Base-by-base conservation (phyloP, 768 basidiomycete species). In the Hygrophoropsis aurantiaca region DNA sequence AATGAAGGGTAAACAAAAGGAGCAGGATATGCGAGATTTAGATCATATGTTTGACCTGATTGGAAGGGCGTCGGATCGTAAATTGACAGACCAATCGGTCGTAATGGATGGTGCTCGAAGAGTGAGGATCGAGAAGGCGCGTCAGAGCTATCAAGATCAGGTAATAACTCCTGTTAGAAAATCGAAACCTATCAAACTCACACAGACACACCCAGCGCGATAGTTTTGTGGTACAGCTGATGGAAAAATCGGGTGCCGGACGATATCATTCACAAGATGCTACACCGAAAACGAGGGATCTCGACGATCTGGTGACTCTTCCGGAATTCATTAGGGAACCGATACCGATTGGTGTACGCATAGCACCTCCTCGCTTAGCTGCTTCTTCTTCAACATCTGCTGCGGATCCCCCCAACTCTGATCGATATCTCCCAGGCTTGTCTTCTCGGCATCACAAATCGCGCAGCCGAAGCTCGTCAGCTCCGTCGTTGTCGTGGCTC, bases 181-280 rank as follows among this genome's bases (percentile, higher is more conserved):
- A 9, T 40, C 1, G 23, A 55, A 26, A 39, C 49, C 33, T 49
- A 40, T 41, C 46, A 52, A 26, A 53, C 19, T 46, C 32, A 34
- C 44, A 46, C 11, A 40, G 25, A 10, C 25, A 32, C 34, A 26
- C 55, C 26, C 54, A 90, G 87, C 82, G 84, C 47, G 79, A 84
- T 36, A 79, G 78, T 7, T 91, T 94, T 59, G 84, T 94, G 9
- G 83, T 86, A 45, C 80, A 81, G 47, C 73, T 95, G 2, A 72
- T 82, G 9, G 72, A 77, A 23, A 89, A 89, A 58, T 87, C 90
- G 0, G 73, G 76, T 38, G 78, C 82, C 1, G 84, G 93, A 18
- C 78, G 93, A 45, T 68, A 94, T 30, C 83, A 84, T 44, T 75
- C 78, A 11, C 93, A 97, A 64, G 93, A 95, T 55, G 88, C 90